Evolutionary conservation across 1,284 basidiomycete genomes (phyloP), one percentile per base, ranked within the genome.

Genomic region (Wolfiporia cocos): DNA sequence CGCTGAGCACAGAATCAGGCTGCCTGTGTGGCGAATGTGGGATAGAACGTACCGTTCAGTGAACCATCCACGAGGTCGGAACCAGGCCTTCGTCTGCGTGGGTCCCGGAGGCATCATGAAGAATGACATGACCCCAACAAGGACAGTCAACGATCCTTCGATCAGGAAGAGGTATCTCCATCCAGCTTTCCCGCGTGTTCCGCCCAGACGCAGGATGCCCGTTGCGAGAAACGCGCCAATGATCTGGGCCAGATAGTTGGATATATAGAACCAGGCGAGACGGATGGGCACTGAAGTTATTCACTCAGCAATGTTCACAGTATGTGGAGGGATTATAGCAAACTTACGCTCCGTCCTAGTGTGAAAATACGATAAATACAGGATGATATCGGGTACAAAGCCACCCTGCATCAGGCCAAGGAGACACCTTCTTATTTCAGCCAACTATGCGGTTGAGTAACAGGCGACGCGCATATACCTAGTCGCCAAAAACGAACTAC

Each of bases 331-430:
- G 5, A 30, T 23, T 11, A 11, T 10, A 20, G 4, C 5, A 11
- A 19, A 53, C 57, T 45, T 33, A 58, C 57, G 68, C 55, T 84
- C 80, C 3, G 63, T 70, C 57, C 78, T 80, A 3, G 76, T 82
- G 57, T 85, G 85, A 52, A 76, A 86, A 55, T 85, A 85, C 2
- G 79, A 81, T n/a, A 84, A 60, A 55, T 85, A 86, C 2, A 85
- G 61, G 44, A 86, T 73, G 3, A 81, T 59, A 47, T 83, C 78
- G 0, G 77, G 78, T 38, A 80, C 75, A 50, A 76, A 80, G n/a
- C 79, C 80, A 39, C 77, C 80, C 58, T 83, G 77, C 41, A 75
- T 63, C 46, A 78, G 66, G 2, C 74, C 74, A 26, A 57, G 56
- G 33, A 55, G 52, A 39, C 49, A 52, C 47, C 50, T 61, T 41